Evolutionary conservation across 495 filamentous ascomycete genomes (phyloP).

Genomic region (Aspergillus olivimuriae): DNA sequence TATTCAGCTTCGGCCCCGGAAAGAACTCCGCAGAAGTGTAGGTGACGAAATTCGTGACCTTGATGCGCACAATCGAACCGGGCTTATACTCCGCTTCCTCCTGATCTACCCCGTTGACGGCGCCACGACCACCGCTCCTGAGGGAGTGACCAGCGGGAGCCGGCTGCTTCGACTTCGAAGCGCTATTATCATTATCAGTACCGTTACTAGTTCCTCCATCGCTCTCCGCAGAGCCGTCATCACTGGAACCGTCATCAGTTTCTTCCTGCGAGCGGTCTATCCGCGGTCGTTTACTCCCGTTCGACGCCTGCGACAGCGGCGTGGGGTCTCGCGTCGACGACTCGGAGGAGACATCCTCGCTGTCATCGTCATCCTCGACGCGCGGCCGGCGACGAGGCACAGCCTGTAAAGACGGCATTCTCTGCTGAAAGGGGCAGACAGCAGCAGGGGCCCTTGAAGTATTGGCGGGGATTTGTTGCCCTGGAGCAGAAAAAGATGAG

Average conservation of each 20-base stretch:
- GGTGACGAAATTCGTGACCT: constrained; percentile 87
- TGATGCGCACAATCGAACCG: constrained; percentile 85
- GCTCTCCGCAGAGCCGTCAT: neutral
- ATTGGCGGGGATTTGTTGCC: too few relatives aligned
- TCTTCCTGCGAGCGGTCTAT: constrained; percentile 14
- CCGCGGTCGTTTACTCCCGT: constrained; percentile 30
- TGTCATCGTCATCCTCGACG: constrained; percentile 20
- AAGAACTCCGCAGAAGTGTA: constrained; percentile 86
- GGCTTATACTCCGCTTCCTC: constrained; percentile 49
- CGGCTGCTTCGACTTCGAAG: too few relatives aligned
- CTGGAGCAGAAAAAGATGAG: too few relatives aligned
- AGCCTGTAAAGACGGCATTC: constrained; percentile 24
- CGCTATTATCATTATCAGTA: too few relatives aligned
- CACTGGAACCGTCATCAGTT: constrained; percentile 5
- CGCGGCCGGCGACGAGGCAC: constrained; percentile 27
- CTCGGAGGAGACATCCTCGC: constrained; percentile 19
- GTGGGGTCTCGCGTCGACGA: constrained; percentile 12
- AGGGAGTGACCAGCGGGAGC: neutral
- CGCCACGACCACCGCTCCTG: neutral
- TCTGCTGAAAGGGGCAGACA: constrained; percentile 2
- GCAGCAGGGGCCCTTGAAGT: constrained; percentile 3
- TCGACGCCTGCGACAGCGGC: constrained; percentile 14
- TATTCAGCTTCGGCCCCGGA: constrained; percentile 89
- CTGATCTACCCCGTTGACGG: constrained; percentile 1
- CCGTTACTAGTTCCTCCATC: too few relatives aligned